Evolutionary conservation across 345 rosid species (phyloP), one percentile per base, ranked within the genome.

Genomic region (Eucalyptus sideroxylon): DNA sequence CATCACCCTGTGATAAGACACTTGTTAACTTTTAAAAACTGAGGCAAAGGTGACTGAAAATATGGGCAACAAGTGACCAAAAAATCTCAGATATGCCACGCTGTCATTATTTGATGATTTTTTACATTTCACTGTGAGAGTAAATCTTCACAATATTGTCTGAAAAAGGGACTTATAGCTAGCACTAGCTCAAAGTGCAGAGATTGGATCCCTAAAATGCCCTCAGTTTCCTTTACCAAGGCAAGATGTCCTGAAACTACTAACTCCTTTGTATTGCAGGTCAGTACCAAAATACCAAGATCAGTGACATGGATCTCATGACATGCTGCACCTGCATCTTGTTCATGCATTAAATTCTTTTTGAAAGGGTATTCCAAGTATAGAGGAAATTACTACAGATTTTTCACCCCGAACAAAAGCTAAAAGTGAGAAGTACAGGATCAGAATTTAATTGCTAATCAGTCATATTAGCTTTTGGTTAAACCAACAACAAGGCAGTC

Each of bases 1-100:
- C 65, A 93, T 93, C 96, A 91, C 99, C 99, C 99, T 98, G 94
- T 87, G 87, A 87, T 62, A 87, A 42, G 49, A 82, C 83, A 80
- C 40, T 44, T 17, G 67, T 51, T 34, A 89, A 45, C 51, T 50
- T 51, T 55, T 23, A 55, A 87, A 37, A 51, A 34, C n/a, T 34
- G 15, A 50, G 15, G 45, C 60, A 53, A 53, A 87, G 50, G n/a
- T 23, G 47, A 40, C 85, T 40, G 27, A 77, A 77, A 26, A 77
- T 11, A 21, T 11, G 47, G 85, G 30, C 85, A 77, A 77, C 47
- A 40, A 77, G 16, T 77, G 85, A 77, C 83, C 44, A 40, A 77
- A 77, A 11, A 21, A 77, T 77, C 85, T 6, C 5, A 14, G 47
- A 77, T 23, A 77, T 21, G 30, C 27, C 85, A 11, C 9, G 15